A percentile compares a stretch with the other conserved stretches of the same genome.
phyloP scores from a whole-genome alignment of 177 flowering plant genomes.

The Vitis hybrid region DNA sequence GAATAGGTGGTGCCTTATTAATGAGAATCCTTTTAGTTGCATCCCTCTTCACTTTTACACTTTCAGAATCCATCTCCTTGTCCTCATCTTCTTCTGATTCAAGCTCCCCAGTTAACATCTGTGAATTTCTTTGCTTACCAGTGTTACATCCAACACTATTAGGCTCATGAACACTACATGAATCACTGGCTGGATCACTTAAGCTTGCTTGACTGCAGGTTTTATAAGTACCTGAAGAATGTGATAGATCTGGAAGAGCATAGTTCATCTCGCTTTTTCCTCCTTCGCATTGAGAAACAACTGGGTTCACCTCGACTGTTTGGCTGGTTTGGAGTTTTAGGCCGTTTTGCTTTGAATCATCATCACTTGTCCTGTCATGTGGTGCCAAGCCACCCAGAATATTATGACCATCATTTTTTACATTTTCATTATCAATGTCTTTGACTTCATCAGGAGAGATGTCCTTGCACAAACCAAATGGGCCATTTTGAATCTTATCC shows the following conservation, averaged over 20 bases:
- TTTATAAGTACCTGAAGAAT: constrained; percentile 16
- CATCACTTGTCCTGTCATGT: constrained; percentile 16
- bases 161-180: constrained; percentile 23
- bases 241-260: constrained; percentile 17
- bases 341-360: constrained; percentile 18
- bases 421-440: constrained; percentile 23
- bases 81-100: constrained; percentile 43
- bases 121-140: constrained; percentile 12
- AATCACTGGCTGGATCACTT: constrained; percentile 21
- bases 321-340: constrained; percentile 18
- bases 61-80: constrained; percentile 40
- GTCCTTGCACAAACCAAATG: constrained; percentile 12
- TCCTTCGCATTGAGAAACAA: constrained; percentile 15
- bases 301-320: constrained; percentile 13
- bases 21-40: constrained; percentile 85
- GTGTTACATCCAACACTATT: constrained; percentile 8
- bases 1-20: constrained; percentile 65
- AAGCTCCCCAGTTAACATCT: constrained; percentile 8
- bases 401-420: constrained; percentile 14
- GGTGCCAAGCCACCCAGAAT: constrained; percentile 11
- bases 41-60: constrained; percentile 69
- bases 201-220: constrained; percentile 22
- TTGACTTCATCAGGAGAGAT: constrained; percentile 10
- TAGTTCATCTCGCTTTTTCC: constrained; percentile 10
- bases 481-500: constrained; percentile 10